Percentiles rank a stretch among this genome's conserved stretches.
These are phyloP conservation scores for Trifolium repens DNA, from an alignment of 306 rosid species.

Conservation along the genomic window DNA sequence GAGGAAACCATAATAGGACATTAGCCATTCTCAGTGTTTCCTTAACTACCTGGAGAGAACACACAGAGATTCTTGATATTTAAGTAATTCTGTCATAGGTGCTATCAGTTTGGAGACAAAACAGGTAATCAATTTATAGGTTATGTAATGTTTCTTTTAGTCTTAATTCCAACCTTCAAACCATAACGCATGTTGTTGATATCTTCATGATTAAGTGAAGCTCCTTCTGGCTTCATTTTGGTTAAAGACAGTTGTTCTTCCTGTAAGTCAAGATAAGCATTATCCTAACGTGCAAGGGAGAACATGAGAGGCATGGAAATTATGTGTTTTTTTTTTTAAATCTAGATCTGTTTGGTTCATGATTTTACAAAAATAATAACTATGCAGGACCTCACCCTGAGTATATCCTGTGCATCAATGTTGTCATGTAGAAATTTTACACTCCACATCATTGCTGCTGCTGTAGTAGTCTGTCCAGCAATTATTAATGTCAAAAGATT, in stretches of 20 bases:
- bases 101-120: constrained; percentile 15
- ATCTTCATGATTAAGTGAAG: constrained; percentile 59
- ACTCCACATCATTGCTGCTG: constrained; percentile 87
- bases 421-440: constrained; percentile 71
- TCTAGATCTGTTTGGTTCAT: neutral
- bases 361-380: neutral
- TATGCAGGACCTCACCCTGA: constrained; percentile 58
- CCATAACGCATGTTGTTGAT: constrained; percentile 64
- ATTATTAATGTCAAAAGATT: constrained; percentile 68
- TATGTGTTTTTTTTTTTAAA: neutral
- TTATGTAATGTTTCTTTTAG: constrained; percentile 14
- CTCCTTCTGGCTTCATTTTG: constrained; percentile 59
- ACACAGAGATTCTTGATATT: constrained; percentile 35
- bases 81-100: neutral
- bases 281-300: constrained; percentile 10
- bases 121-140: constrained; percentile 20
- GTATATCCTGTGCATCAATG: constrained; percentile 57
- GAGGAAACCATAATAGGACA: constrained; percentile 76
- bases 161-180: constrained; percentile 53
- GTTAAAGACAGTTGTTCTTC: constrained; percentile 66
- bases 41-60: constrained; percentile 61
- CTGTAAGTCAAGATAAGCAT: constrained; percentile 46
- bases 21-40: constrained; percentile 82
- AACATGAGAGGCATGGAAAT: neutral
- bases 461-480: constrained; percentile 75